Conservation (phyloP, 441 rosid genomes). For the Syzygium syzygioides region DNA sequence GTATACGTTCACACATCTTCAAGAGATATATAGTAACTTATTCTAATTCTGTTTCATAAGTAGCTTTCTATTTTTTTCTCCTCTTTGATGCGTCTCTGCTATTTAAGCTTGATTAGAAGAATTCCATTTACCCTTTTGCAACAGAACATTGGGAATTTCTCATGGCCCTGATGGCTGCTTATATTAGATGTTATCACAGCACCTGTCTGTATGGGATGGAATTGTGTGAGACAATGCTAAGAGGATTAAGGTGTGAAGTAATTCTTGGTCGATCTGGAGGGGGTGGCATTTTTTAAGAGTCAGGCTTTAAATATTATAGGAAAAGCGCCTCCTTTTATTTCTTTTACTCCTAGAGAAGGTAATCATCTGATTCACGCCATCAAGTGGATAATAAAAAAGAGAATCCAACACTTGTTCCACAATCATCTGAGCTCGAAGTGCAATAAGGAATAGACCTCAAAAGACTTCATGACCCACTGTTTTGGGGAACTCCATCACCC, state of each 20-base stretch:
- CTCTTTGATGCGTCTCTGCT: background rate
- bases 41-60: background rate
- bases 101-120: background rate
- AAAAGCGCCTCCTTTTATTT: background rate
- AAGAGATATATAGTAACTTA: background rate
- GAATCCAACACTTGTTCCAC: background rate
- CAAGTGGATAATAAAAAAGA: background rate
- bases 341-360: background rate
- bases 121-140: background rate
- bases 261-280: background rate
- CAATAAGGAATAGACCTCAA: background rate
- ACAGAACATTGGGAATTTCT: background rate
- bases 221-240: background rate
- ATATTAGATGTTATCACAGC: background rate
- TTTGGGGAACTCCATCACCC: conserved; percentile 28
- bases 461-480: background rate
- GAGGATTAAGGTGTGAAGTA: background rate
- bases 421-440: background rate
- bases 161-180: background rate
- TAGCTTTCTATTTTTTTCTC: background rate
- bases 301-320: background rate
- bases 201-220: background rate
- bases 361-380: background rate
- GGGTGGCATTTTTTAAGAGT: background rate
- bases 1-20: background rate